Conservation (phyloP, 2,329 filamentous ascomycete genomes). For the Colletotrichum sp. region DNA sequence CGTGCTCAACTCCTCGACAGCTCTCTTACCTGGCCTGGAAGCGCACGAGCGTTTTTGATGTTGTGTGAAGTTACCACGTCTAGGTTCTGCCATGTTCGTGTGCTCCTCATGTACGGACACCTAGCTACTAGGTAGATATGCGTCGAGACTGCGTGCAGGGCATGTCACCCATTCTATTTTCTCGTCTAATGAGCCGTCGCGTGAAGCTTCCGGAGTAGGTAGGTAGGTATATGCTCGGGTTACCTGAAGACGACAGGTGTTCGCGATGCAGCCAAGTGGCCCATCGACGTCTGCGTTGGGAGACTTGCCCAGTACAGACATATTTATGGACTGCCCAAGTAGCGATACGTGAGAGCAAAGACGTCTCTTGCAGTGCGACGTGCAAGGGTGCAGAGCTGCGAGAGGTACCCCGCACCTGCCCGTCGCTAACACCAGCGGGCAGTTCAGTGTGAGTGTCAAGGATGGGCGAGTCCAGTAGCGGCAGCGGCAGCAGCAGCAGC, state of each 20-base stretch:
- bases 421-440: not conserved
- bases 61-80: not conserved
- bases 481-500: not conserved
- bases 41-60: not conserved
- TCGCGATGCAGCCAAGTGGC: not conserved
- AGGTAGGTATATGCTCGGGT: not conserved
- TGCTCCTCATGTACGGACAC: not conserved
- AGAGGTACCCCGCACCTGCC: slow-evolving; percentile 18
- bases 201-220: not conserved
- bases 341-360: not conserved
- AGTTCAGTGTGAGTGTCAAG: not conserved
- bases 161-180: not conserved
- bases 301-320: not conserved
- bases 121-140: not conserved
- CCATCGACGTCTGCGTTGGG: not conserved
- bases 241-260: not conserved
- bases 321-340: not conserved
- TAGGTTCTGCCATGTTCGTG: not conserved
- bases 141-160: not conserved
- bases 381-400: not conserved
- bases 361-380: not conserved
- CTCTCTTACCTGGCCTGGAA: not conserved
- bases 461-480: too few species aligned
- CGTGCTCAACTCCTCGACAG: slow-evolving; percentile 1
- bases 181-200: not conserved